phyloP scores from a whole-genome alignment of 768 basidiomycete species.

The Suillus weaverae region DNA sequence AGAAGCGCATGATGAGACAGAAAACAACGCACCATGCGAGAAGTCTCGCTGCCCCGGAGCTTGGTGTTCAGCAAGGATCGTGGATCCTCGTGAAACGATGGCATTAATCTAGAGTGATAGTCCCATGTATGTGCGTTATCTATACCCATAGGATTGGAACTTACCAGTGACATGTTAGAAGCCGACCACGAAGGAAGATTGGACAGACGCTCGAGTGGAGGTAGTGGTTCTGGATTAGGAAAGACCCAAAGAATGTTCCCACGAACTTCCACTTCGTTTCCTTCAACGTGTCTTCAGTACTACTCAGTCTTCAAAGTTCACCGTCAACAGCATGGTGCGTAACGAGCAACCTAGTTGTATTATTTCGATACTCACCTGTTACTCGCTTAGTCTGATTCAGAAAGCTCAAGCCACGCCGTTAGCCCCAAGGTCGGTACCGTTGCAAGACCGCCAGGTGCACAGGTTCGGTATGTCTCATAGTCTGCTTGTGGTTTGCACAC shows the following conservation, averaged over 20 bases:
- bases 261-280: background rate
- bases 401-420: constrained; percentile 49
- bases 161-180: background rate
- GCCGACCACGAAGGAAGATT: background rate
- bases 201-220: background rate
- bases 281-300: background rate
- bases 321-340: constrained; percentile 5
- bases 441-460: constrained; percentile 75
- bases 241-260: background rate
- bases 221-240: background rate
- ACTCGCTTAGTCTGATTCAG: constrained; percentile 71
- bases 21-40: constrained; percentile 64
- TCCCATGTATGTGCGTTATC: background rate
- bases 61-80: constrained; percentile 86
- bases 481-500: constrained; percentile 4
- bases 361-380: background rate
- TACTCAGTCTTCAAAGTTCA: background rate
- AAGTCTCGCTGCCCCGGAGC: constrained; percentile 75
- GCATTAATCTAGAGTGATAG: constrained; percentile 65
- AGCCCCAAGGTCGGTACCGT: constrained; percentile 48
- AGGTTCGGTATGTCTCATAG: constrained; percentile 63
- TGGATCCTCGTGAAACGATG: constrained; percentile 73
- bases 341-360: constrained; percentile 4
- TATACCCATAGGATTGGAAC: background rate
- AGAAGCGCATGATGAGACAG: background rate